Evolutionary conservation across 345 rosid genomes (phyloP), one percentile per base, ranked within the genome.

Genomic region (Streptanthus diversifolius): DNA sequence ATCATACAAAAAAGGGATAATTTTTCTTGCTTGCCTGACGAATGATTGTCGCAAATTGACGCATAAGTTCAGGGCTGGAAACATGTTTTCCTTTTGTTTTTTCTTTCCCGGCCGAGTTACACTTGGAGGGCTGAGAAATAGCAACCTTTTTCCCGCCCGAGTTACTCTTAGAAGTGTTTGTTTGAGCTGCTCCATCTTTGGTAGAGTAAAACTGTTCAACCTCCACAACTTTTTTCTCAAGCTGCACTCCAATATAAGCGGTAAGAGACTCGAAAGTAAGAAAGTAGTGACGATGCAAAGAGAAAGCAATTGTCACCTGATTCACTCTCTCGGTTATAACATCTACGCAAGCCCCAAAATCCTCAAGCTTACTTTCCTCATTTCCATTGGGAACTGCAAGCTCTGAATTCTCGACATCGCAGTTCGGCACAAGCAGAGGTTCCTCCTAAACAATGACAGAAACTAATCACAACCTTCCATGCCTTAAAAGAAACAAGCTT

Each of bases 171-270:
- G 81, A 74, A 56, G 77, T 48, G 53, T 78, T 83, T 21, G 68
- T 77, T 8, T 77, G 81, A 72, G 52, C 81, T 37, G 77, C 76
- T 60, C 70, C 79, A 43, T 77, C 82, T 52, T 74, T 69, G 60
- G 36, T 68, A 67, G 45, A 24, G 81, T 79, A 90, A 71, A 79
- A 86, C 41, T 80, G 85, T 59, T 90, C 96, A 15, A 88, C 88
- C 43, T 81, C 81, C 39, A 72, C 81, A 35, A 88, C 86, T 65
- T 80, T 82, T 51, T 82, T 67, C 83, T 90, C 90, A 22, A 88
- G 84, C 93, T 90, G 82, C 80, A 80, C 27, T 18, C 29, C 37
- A 74, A 74, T 22, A 61, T 39, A 66, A 25, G 19, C 7, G 22
- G 45, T 25, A 49, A 81, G 66, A 14, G 29, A 48, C 5, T 32